phyloP scores from a whole-genome alignment of 805 yeast genomes.

The Yarrowia divulgata region DNA sequence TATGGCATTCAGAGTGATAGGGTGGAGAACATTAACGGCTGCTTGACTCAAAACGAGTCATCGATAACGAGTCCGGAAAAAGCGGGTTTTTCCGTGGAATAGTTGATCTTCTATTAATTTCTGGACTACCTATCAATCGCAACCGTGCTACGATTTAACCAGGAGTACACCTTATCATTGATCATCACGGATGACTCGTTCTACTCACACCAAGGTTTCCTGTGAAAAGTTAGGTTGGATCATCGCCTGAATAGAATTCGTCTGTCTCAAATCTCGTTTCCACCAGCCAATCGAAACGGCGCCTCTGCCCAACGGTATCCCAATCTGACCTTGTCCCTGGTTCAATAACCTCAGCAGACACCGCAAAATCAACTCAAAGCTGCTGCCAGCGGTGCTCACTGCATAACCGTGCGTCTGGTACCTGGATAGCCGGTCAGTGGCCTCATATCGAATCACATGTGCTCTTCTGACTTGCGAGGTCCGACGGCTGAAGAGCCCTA shows the following conservation, averaged over 20 bases:
- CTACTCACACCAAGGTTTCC: not conserved
- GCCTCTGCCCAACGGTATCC: conserved; percentile 5
- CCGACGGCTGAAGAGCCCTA: not conserved
- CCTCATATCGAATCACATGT: conserved; percentile 10
- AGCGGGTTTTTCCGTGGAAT: not conserved
- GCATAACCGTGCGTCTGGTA: conserved; percentile 35
- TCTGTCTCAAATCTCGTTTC: conserved; percentile 9
- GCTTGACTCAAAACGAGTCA: not conserved
- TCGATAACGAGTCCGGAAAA: too few species aligned
- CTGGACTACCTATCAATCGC: not conserved
- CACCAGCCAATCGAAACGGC: conserved; percentile 8
- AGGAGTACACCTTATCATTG: conserved; percentile 21
- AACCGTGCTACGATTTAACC: not conserved
- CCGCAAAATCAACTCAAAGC: conserved; percentile 8
- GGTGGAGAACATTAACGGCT: conserved; percentile 22
- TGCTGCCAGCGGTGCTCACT: not conserved
- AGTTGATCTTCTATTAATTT: not conserved
- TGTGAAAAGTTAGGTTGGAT: not conserved
- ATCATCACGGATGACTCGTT: conserved; percentile 13
- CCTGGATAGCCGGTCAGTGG: conserved; percentile 6
- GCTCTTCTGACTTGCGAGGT: not conserved
- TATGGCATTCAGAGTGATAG: too few species aligned
- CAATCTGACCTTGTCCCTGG: conserved; percentile 17
- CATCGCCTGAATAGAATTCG: not conserved
- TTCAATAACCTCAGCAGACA: conserved; percentile 6